Percentiles rank a stretch among this genome's conserved stretches.
Evolutionary conservation across 441 rosid species (phyloP).

Genomic region (Pelargonium cotyledonis): DNA sequence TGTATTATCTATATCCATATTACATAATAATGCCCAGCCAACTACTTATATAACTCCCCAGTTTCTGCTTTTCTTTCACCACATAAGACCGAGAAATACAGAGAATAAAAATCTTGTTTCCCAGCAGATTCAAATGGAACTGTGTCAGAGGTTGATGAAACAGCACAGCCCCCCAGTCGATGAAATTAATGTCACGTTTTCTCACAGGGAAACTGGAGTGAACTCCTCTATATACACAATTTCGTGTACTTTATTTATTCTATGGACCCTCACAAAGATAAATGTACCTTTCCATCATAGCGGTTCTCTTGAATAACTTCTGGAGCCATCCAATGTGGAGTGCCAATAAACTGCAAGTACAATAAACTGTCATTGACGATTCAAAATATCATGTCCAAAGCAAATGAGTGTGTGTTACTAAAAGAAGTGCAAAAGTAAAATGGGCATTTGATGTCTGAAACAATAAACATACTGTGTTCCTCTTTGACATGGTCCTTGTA

Average conservation of each 20-base stretch:
- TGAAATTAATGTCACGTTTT: too few species aligned
- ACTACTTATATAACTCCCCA: too few species aligned
- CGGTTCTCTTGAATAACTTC: constrained; percentile 99
- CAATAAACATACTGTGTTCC: constrained; percentile 67
- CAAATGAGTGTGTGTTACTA: too few species aligned
- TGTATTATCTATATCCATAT: too few species aligned
- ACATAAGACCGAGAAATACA: too few species aligned
- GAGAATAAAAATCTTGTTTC: not conserved
- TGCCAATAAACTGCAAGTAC: constrained; percentile 99
- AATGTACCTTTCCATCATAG: constrained; percentile 90
- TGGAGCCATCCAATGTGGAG: constrained; percentile 99
- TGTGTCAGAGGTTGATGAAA: not conserved
- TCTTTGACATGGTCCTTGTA: constrained; percentile 98
- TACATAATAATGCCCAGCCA: too few species aligned
- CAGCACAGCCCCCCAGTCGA: too few species aligned
- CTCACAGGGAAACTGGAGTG: too few species aligned
- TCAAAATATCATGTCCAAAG: too few species aligned
- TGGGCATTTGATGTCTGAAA: not conserved
- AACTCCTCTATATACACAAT: not conserved
- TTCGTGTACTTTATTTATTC: not conserved
- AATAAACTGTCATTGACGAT: too few species aligned
- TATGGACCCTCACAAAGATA: constrained; percentile 9
- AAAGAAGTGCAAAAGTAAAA: too few species aligned
- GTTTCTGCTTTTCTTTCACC: too few species aligned
- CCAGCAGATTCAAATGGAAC: not conserved